These are phyloP conservation scores for Wakefieldia striispora DNA, from an alignment of 768 basidiomycete species.

Conservation along the genomic window DNA sequence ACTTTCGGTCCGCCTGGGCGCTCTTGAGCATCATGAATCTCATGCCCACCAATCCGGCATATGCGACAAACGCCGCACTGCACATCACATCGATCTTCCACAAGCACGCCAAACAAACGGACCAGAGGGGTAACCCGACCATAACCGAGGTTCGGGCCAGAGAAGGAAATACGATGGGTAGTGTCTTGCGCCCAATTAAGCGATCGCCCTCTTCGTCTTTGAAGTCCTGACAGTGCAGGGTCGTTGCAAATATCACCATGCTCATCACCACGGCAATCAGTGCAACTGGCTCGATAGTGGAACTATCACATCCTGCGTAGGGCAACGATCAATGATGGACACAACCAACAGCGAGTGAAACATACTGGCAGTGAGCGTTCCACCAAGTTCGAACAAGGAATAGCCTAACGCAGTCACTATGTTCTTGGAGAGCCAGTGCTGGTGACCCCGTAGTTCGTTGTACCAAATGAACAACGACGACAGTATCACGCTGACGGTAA, in stretches of 20 bases:
- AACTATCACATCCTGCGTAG: conserved; percentile 23
- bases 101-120: conserved; percentile 24
- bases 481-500: conserved; percentile 32
- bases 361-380: conserved; percentile 37
- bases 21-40: conserved; percentile 24
- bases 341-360: neutral
- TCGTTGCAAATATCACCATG: conserved; percentile 35
- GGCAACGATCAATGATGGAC: conserved; percentile 1
- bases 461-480: conserved; percentile 34
- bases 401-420: conserved; percentile 36
- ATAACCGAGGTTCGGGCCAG: conserved; percentile 26
- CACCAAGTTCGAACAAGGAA: conserved; percentile 38
- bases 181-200: conserved; percentile 37
- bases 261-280: conserved; percentile 32
- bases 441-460: conserved; percentile 33
- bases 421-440: conserved; percentile 36
- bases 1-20: conserved; percentile 24
- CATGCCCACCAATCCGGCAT: conserved; percentile 23
- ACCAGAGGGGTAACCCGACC: conserved; percentile 30
- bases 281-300: conserved; percentile 22
- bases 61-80: conserved; percentile 25
- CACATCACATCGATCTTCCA: conserved; percentile 29
- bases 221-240: conserved; percentile 35
- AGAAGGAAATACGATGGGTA: conserved; percentile 44
- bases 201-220: conserved; percentile 45